phyloP scores from a whole-genome alignment of 305 asterid species.

The Rubia balearica region DNA sequence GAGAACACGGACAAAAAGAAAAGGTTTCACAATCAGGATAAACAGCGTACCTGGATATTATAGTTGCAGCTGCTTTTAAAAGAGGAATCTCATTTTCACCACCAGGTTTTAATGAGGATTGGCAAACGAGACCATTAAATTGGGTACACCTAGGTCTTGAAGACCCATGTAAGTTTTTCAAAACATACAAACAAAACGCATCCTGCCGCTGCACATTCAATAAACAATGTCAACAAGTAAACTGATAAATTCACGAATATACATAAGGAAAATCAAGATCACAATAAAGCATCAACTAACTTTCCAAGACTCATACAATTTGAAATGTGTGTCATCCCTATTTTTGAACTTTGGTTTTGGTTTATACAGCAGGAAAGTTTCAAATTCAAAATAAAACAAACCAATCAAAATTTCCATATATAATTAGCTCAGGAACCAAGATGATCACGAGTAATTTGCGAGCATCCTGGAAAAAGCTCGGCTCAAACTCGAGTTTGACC shows the following conservation, averaged over 20 bases:
- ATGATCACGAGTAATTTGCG: too few relatives aligned
- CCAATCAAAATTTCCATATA: not conserved
- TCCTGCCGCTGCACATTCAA: conserved; percentile 29
- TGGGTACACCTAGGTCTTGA: conserved; percentile 16
- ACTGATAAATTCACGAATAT: not conserved
- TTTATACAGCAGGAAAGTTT: not conserved
- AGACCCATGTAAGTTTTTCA: conserved; percentile 21
- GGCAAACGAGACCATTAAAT: conserved; percentile 27
- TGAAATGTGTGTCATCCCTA: not conserved
- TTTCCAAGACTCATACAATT: not conserved
- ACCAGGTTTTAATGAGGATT: conserved; percentile 28
- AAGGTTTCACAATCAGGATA: conserved; percentile 4
- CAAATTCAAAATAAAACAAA: conserved; percentile 4
- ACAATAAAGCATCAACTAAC: not conserved
- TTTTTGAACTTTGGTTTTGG: not conserved
- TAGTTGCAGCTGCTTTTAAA: conserved; percentile 22
- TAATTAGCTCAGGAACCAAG: not conserved
- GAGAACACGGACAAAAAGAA: not conserved
- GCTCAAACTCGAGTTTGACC: too few relatives aligned
- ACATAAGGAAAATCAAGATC: not conserved
- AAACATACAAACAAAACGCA: conserved; percentile 27
- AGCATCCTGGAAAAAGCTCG: too few relatives aligned
- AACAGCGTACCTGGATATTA: conserved; percentile 22
- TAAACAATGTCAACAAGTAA: conserved; percentile 1
- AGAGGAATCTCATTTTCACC: conserved; percentile 27